Base-by-base conservation (phyloP, 139 green algal genomes). In the Tetraselmis chui region DNA sequence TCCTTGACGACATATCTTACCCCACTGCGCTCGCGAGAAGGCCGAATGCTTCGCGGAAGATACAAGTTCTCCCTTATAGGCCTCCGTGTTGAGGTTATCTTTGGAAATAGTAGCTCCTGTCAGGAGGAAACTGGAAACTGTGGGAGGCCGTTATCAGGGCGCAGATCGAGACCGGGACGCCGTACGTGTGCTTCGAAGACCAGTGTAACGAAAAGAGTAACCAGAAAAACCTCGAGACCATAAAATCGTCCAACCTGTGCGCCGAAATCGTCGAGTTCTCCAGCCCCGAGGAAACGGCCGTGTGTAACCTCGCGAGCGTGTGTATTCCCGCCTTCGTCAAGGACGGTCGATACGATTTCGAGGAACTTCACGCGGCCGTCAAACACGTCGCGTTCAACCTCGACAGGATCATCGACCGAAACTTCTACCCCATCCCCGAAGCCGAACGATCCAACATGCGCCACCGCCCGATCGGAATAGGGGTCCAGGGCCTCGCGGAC, bases 151-250 rank as follows among this genome's bases (percentile, higher is more conserved):
- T 88, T 28, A 30, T 90, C n/a, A 31, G 77, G 11, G 45, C 75
- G 25, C 86, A 87, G 84, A 83, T 88, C 29, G 84, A 90, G 82
- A 88, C 86, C 0, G 86, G 86, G 25, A 81, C 58, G 27, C 86
- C 86, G 25, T 90, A 88, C 84, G 83, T 90, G 25, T 30, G 80
- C 0, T 87, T 80, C 84, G 88, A 90, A 80, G 86, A 90, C 78
- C 23, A 79, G 28, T 79, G 78, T 28, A 90, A 90, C 76, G 28
- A 32, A 11, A 90, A 88, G 84, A 79, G n/a, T 82, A 90, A 90
- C 80, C 86, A 90, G 67, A 29, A 81, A 30, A 83, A 89, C 78
- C 30, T 90, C 24, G 86, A 84, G 22, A 87, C 81, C 45, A 88
- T 90, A 75, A 81, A 82, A 45, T 85, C 75, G 30, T 79, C 29